Conservation (phyloP, 495 filamentous ascomycete genomes). For the Penicillium canariense region DNA sequence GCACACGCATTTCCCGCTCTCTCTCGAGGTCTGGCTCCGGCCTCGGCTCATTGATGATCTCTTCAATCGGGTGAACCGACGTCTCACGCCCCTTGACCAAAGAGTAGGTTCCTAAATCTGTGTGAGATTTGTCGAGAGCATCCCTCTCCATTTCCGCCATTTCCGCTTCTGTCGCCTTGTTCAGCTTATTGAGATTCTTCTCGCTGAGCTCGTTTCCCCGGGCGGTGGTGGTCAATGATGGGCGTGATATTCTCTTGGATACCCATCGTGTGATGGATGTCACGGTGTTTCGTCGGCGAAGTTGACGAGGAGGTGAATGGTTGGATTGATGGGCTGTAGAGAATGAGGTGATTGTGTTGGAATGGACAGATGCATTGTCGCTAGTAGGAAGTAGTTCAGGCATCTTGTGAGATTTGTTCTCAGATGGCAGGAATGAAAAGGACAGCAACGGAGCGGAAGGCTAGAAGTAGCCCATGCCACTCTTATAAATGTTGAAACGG, state of each 20-base stretch:
- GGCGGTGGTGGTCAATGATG: not conserved
- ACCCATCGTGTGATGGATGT: constrained; percentile 19
- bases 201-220: constrained; percentile 14
- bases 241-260: constrained; percentile 21
- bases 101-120: not conserved
- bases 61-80: not conserved
- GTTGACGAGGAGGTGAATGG: not conserved
- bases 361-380: constrained; percentile 14
- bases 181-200: constrained; percentile 14
- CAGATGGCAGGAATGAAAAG: not conserved
- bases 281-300: constrained; percentile 19
- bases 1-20: constrained; percentile 12
- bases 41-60: not conserved
- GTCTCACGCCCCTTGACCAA: not conserved
- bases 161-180: not conserved
- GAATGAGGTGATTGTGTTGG: constrained; percentile 8
- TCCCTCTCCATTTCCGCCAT: not conserved
- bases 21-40: not conserved
- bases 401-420: constrained; percentile 8
- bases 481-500: not conserved
- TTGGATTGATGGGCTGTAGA: constrained; percentile 12
- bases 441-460: not conserved
- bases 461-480: not conserved
- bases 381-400: not conserved
- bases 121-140: not conserved